Conservation (phyloP, 305 asterid genomes). For the Fraxinus nigra region DNA sequence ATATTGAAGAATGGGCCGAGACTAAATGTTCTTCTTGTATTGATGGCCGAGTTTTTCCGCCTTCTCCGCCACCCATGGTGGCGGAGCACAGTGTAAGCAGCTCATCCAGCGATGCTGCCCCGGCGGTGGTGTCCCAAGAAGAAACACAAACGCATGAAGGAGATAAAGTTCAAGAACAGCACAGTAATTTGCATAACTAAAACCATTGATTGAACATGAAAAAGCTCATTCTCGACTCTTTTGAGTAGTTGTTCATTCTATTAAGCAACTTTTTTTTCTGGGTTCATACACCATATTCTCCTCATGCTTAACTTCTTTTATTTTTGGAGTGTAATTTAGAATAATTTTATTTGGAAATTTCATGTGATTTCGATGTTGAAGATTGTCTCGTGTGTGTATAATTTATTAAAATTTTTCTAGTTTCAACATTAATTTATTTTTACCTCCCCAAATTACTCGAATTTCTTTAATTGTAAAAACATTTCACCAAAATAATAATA, state of each 20-base stretch:
- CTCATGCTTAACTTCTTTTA: background rate
- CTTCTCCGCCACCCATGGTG: conserved; percentile 30
- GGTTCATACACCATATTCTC: background rate
- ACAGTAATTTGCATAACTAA: background rate
- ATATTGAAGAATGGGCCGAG: conserved; percentile 67
- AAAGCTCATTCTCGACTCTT: background rate
- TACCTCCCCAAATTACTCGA: background rate
- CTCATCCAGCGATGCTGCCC: conserved; percentile 15
- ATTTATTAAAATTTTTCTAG: background rate
- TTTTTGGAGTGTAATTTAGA: background rate
- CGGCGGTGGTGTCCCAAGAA: conserved; percentile 15
- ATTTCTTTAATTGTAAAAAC: background rate
- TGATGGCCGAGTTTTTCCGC: conserved; percentile 54
- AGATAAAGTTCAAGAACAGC: background rate
- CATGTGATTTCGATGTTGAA: background rate
- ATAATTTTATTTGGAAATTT: background rate
- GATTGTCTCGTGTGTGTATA: background rate
- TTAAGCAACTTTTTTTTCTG: background rate
- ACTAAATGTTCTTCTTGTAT: conserved; percentile 66
- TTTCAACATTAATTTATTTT: background rate
- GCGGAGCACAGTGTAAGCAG: conserved; percentile 33
- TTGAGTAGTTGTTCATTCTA: background rate
- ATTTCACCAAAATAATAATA: background rate
- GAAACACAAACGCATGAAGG: background rate
- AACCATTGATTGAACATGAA: background rate